Base-by-base conservation (phyloP, 1,139 yeast species). In the Suhomyces chickasaworum region DNA sequence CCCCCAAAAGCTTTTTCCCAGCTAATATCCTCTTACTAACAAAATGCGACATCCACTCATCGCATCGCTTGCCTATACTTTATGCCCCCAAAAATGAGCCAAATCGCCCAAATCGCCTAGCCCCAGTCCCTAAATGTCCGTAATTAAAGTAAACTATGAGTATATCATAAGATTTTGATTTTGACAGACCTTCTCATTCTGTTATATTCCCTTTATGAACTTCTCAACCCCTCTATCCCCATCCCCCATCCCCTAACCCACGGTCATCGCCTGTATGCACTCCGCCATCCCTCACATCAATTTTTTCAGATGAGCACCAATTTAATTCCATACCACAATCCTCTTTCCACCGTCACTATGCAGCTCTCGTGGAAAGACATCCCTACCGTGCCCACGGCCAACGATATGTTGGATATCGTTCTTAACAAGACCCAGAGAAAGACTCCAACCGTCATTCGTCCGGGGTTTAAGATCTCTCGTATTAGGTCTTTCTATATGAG, bases 291-390 rank as follows among this genome's bases (percentile, higher is more conserved):
- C 33, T 17, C 41, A 23, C 39, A 37, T 37, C 32, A 37, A 27
- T 43, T 43, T 42, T 42, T 43, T 31, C 18, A 37, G 45, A 42
- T 37, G 45, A 37, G 41, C 41, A 32, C 22, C 33, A 35, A 35
- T 32, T 23, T 37, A 20, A 37, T 37, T 29, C 30, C 29, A 35
- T 13, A 12, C 37, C 23, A 7, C 37, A 21, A n/a, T n/a, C 37
- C 31, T 27, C 34, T 30, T 22, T 40, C 42, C 42, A 39, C 31
- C 43, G 13, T 45, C 39, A 72, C 55, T 44, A 93, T 93, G 98
- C 98, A 93, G 76, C 83, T 93, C 59, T 86, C 97, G 47, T 93
- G 98, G 98, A 93, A 93, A 73, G 97, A 91, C 70, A 93, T 93
- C 63, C 96, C 98, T 34, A 84, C 95, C 43, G 96, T 93, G 53